Percentiles rank a stretch among this genome's conserved stretches.
phyloP scores from a whole-genome alignment of 2,329 filamentous ascomycete species.

The Coniochaeta sp. region DNA sequence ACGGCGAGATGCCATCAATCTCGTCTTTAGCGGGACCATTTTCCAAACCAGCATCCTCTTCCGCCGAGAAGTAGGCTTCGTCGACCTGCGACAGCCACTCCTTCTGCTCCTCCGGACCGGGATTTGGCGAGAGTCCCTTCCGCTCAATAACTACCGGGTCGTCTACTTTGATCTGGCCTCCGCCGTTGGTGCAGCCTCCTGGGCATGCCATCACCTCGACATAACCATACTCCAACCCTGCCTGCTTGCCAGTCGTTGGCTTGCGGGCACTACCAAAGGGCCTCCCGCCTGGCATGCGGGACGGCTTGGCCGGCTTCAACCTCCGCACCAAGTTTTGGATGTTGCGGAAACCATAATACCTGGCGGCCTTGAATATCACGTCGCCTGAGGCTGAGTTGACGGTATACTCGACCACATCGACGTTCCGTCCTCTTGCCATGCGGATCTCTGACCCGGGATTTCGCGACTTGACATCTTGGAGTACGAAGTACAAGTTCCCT shows the following conservation, averaged over 20 bases:
- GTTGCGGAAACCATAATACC: slow-evolving; percentile 96
- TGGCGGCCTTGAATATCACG: slow-evolving; percentile 68
- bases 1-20: slow-evolving; percentile 60
- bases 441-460: slow-evolving; percentile 67
- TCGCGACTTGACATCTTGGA: slow-evolving; percentile 64
- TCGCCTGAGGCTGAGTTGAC: slow-evolving; percentile 52
- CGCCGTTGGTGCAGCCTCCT: slow-evolving; percentile 96
- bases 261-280: slow-evolving; percentile 49
- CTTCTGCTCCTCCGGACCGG: slow-evolving; percentile 74
- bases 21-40: slow-evolving; percentile 27
- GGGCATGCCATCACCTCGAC: slow-evolving; percentile 99
- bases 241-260: slow-evolving; percentile 37
- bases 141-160: slow-evolving; percentile 58
- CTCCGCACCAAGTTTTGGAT: slow-evolving; percentile 96
- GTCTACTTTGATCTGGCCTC: slow-evolving; percentile 87
- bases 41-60: slow-evolving; percentile 35
- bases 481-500: slow-evolving; percentile 80
- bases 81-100: slow-evolving; percentile 77
- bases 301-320: slow-evolving; percentile 72
- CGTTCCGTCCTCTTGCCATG: slow-evolving; percentile 72
- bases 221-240: slow-evolving; percentile 69
- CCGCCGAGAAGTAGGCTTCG: slow-evolving; percentile 81
- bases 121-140: slow-evolving; percentile 42
- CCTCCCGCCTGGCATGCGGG: slow-evolving; percentile 72
- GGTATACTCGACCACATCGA: slow-evolving; percentile 82